These are phyloP conservation scores for Fusarium caatingaense DNA, from an alignment of 2,329 filamentous ascomycete genomes.

Conservation along the genomic window DNA sequence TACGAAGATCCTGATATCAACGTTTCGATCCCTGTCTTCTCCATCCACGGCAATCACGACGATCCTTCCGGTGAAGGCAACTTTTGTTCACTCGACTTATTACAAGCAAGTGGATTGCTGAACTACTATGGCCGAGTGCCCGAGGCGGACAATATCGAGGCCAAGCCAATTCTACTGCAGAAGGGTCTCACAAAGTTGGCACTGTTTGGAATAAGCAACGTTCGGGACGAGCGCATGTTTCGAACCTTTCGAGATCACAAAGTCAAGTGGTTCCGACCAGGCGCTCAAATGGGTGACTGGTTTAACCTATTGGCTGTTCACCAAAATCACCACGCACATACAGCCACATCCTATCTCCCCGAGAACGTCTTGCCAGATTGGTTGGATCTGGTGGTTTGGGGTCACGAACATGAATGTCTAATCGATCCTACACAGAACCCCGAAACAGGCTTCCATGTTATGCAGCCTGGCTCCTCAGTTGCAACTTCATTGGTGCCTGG, in stretches of 20 bases:
- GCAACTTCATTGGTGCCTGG: constrained; percentile 92
- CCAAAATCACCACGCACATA: constrained; percentile 94
- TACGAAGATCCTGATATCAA: constrained; percentile 99
- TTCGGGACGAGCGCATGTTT: constrained; percentile 93
- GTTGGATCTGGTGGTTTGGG: constrained; percentile 93
- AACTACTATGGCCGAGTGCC: constrained; percentile 96
- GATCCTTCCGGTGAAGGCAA: constrained; percentile 97
- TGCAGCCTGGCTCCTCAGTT: constrained; percentile 96
- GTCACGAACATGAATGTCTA: constrained; percentile 95
- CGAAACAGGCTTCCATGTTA: constrained; percentile 92
- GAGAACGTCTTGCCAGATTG: constrained; percentile 94
- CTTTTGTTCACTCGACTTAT: constrained; percentile 87
- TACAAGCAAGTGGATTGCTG: constrained; percentile 89
- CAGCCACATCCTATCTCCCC: constrained; percentile 91
- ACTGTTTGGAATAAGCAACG: constrained; percentile 93
- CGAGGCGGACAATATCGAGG: constrained; percentile 93
- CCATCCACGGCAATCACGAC: constrained; percentile 98
- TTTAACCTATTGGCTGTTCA: constrained; percentile 97
- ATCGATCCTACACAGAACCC: constrained; percentile 87
- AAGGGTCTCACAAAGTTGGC: constrained; percentile 94
- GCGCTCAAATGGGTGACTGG: constrained; percentile 84
- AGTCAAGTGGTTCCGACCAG: constrained; percentile 92
- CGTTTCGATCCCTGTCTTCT: constrained; percentile 95
- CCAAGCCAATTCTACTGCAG: constrained; percentile 91
- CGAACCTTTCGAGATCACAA: constrained; percentile 92